A percentile compares a stretch with the other conserved stretches of the same genome.
Conservation (phyloP, 202 grass and related monocot species). For the Bolboschoenoplectus hybrid region DNA sequence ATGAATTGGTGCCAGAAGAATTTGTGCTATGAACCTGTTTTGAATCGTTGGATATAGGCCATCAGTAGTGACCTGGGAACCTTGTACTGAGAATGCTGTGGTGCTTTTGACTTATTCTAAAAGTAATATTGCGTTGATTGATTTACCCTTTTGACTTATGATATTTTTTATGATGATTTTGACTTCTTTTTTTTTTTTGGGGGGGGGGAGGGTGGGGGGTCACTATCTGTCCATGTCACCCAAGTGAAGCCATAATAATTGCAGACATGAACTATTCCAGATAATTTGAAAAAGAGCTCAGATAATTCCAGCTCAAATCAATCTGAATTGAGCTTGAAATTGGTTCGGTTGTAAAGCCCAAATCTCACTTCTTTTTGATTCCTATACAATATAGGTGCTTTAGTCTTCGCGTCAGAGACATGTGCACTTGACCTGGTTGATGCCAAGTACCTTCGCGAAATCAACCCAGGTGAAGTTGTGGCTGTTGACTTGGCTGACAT, state of each 20-base stretch:
- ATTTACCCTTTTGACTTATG: constrained; percentile 4
- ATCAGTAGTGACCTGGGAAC: not conserved
- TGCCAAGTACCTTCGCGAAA: constrained; percentile 73
- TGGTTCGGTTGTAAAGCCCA: not conserved
- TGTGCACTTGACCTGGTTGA: constrained; percentile 90
- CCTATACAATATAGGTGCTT: constrained; percentile 34
- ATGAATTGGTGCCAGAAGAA: not conserved
- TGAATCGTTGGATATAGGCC: constrained; percentile 7
- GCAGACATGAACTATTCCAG: not conserved
- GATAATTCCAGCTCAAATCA: not conserved
- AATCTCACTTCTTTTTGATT: constrained; percentile 16
- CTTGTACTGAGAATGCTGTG: constrained; percentile 5
- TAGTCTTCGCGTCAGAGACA: constrained; percentile 93
- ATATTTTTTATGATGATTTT: constrained; percentile 5
- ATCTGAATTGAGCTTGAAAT: not conserved
- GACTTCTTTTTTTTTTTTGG: not conserved
- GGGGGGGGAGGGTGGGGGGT: not conserved
- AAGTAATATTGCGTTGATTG: not conserved
- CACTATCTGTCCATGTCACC: constrained; percentile 6
- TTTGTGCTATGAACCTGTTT: not conserved
- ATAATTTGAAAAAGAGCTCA: no score
- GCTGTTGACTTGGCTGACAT: constrained; percentile 75
- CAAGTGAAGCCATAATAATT: not conserved
- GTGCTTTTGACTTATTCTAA: not conserved
- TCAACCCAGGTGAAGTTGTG: constrained; percentile 77